phyloP scores from a whole-genome alignment of 768 basidiomycete genomes.

The Dendrothele bispora region DNA sequence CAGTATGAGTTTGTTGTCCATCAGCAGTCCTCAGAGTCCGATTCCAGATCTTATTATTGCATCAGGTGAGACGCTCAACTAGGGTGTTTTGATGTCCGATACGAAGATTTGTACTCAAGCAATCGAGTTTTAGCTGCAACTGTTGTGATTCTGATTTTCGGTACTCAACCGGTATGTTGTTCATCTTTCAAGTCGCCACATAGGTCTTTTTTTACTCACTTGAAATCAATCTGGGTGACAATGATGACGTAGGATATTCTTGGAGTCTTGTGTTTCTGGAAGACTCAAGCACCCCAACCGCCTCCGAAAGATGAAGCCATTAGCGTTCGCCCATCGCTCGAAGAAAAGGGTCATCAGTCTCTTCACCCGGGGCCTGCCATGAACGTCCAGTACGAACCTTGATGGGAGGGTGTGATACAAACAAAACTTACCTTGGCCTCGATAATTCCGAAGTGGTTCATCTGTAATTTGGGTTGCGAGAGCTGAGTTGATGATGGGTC shows the following conservation, averaged over 20 bases:
- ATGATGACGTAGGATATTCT: slow-evolving; percentile 33
- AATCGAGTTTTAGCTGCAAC: slow-evolving; percentile 34
- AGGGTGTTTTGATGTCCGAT: background rate
- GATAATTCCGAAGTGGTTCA: no score
- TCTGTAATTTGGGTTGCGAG: no score
- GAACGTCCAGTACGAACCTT: no score
- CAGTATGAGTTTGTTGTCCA: slow-evolving; percentile 46
- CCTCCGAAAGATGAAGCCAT: no score
- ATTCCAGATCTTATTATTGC: slow-evolving; percentile 49
- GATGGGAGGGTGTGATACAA: no score
- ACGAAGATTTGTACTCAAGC: background rate
- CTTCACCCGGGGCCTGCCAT: no score
- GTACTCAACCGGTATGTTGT: slow-evolving; percentile 36
- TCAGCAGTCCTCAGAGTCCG: slow-evolving; percentile 42
- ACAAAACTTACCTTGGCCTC: no score
- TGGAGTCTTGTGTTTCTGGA: slow-evolving; percentile 35
- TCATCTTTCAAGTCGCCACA: background rate
- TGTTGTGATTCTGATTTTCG: slow-evolving; percentile 46
- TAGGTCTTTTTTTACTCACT: background rate
- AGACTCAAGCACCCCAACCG: slow-evolving; percentile 11
- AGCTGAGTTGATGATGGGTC: no score
- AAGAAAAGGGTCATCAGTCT: no score
- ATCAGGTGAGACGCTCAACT: slow-evolving; percentile 30
- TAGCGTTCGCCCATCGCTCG: no score
- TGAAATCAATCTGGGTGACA: background rate